Base-by-base conservation (phyloP, 2,329 filamentous ascomycete genomes). In the Fusarium cicatricum region DNA sequence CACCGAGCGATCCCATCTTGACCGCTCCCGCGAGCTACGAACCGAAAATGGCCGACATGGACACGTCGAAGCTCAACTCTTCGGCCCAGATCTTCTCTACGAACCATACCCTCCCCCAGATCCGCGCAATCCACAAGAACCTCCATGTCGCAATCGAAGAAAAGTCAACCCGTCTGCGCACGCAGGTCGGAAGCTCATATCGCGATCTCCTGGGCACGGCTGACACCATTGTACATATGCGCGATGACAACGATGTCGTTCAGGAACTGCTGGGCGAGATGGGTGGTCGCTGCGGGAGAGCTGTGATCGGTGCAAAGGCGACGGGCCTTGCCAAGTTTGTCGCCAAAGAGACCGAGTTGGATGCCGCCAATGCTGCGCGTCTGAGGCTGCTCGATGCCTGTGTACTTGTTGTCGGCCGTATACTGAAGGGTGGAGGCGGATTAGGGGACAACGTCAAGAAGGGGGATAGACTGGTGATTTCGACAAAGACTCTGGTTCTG, bases 201-300 rank as follows among this genome's bases (percentile, higher is more conserved):
- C 90, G 94, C 65, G 91, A 95, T 68, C 86, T 98, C 9, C 86
- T 98, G 21, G 91, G 91, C 46, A 97, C 94, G 0, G 94, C 94
- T 49, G 93, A 97, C 76, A 88, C 88, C n/a, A 98, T 98, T 64
- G 90, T 97, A 49, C 84, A 88, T 57, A 97, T 98, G 91, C 90
- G 91, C 64, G 77, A 76, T 33, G 87, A 94, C 71, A 94, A 95
- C 77, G 84, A 88, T 57, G 78, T 80, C 11, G 89, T 92, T 14
- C 92, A 97, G 74, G 78, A 81, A 5, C 84, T 87, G 32, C 81
- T 98, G 45, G 84, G 84, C 14, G 81, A 82, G 55, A 89, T 97
- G 77, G 91, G 91, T 39, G 84, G 85, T 36, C 85, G 85, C 52
- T 97, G 94, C 75, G 92, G 93, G 45, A 84, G 91, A 32, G 78